Evolutionary conservation across 768 basidiomycete genomes (phyloP).

Genomic region (Tricholoma sp.): DNA sequence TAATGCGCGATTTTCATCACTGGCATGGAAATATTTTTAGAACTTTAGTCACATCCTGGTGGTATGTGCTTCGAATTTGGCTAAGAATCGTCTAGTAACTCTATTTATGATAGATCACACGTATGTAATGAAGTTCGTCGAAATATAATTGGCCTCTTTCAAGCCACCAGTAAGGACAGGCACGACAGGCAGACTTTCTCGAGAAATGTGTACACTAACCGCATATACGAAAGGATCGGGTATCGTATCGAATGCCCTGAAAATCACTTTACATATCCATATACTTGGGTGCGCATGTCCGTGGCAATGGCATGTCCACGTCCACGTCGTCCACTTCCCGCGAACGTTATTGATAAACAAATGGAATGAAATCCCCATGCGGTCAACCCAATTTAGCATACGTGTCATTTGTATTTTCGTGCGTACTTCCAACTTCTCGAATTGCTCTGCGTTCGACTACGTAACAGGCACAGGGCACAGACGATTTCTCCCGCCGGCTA

Average conservation of each 20-base stretch:
- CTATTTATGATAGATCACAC: not conserved
- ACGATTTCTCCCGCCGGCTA: not conserved
- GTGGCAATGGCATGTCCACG: not conserved
- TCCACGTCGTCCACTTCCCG: not conserved
- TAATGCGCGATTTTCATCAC: not conserved
- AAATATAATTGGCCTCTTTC: not conserved
- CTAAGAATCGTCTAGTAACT: not conserved
- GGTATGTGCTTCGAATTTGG: not conserved
- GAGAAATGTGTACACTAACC: not conserved
- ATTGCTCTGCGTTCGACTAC: not conserved
- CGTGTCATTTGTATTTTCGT: not conserved
- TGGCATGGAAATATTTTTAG: not conserved
- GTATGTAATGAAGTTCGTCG: not conserved
- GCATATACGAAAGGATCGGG: not conserved
- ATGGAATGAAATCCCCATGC: not conserved
- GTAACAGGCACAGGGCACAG: not conserved
- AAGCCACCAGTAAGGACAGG: no score
- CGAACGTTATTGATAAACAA: not conserved
- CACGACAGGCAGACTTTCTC: no score
- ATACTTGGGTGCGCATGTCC: not conserved
- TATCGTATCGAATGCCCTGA: not conserved
- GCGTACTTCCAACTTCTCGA: not conserved
- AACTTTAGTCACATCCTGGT: not conserved
- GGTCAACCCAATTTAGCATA: not conserved
- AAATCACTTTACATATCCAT: not conserved